These are phyloP conservation scores for Picochlorum costavermella DNA, from an alignment of 139 green algal species.

Conservation along the genomic window DNA sequence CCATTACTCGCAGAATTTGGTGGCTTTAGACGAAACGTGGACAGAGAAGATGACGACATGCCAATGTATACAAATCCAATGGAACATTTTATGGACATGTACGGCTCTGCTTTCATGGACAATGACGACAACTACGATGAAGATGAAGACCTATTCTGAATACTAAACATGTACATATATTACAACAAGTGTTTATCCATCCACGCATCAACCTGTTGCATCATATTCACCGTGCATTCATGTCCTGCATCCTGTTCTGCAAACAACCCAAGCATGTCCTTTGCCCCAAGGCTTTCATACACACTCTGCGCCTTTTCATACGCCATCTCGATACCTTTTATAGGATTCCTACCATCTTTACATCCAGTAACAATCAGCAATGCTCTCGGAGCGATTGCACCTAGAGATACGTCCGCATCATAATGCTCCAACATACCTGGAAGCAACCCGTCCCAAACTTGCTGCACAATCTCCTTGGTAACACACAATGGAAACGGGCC, in stretches of 20 bases:
- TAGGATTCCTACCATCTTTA: constrained; percentile 39
- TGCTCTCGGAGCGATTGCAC: constrained; percentile 40
- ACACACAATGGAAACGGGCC: background rate
- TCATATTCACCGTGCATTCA: constrained; percentile 9
- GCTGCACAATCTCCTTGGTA: constrained; percentile 13
- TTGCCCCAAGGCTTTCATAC: constrained; percentile 8
- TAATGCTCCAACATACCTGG: constrained; percentile 23
- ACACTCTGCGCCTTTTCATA: background rate
- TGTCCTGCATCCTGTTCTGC: constrained; percentile 18
- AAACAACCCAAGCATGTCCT: constrained; percentile 13
- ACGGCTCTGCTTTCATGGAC: no score
- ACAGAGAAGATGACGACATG: no score
- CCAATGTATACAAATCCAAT: no score
- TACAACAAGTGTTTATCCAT: background rate
- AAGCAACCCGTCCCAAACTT: constrained; percentile 22
- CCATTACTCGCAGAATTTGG: no score
- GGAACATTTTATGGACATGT: no score
- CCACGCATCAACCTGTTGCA: background rate
- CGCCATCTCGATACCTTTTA: constrained; percentile 20
- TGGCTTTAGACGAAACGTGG: no score
- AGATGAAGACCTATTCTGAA: no score
- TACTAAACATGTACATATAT: no score
- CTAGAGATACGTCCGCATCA: constrained; percentile 40
- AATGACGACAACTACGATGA: no score
- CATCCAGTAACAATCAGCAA: constrained; percentile 45